Percentiles rank a stretch among this genome's conserved stretches.
Evolutionary conservation across 768 basidiomycete genomes (phyloP).

Genomic region (Coprinellus aureogranulatus): DNA sequence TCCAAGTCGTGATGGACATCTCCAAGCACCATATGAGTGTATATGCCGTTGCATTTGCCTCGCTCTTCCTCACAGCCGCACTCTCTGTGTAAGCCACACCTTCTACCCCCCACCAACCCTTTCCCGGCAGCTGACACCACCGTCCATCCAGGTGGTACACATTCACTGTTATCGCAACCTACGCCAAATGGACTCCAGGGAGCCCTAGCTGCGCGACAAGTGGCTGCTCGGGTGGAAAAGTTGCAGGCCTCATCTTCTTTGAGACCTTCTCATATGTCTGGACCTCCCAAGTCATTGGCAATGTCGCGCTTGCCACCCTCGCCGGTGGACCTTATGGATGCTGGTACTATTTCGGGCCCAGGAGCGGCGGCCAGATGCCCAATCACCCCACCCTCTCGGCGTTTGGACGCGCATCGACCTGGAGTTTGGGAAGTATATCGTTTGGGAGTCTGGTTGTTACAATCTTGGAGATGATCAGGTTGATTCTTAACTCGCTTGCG

Average conservation of each 20-base stretch:
- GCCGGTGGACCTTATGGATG: conserved; percentile 76
- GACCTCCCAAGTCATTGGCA: conserved; percentile 80
- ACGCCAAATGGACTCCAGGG: conserved; percentile 75
- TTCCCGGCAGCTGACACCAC: conserved; percentile 6
- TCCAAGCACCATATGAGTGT: conserved; percentile 81
- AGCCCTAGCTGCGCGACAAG: conserved; percentile 55
- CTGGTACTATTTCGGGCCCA: conserved; percentile 86
- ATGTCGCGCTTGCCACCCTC: conserved; percentile 74
- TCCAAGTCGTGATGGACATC: conserved; percentile 83
- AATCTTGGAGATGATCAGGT: conserved; percentile 63
- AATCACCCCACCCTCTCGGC: conserved; percentile 67
- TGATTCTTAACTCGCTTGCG: conserved; percentile 57
- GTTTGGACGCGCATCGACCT: conserved; percentile 71
- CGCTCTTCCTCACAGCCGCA: conserved; percentile 69
- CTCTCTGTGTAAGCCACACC: conserved; percentile 55
- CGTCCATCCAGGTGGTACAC: conserved; percentile 59
- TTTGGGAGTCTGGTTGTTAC: conserved; percentile 86
- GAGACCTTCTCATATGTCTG: conserved; percentile 82
- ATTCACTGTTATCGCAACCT: conserved; percentile 76
- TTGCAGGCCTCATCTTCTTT: conserved; percentile 76
- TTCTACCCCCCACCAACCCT: not conserved
- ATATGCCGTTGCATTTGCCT: conserved; percentile 70
- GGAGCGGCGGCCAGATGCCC: conserved; percentile 64
- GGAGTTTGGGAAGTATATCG: conserved; percentile 81
- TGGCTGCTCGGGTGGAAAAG: conserved; percentile 68